Conservation (phyloP, 2,329 filamentous ascomycete species). For the Aspergillus chevalieri region DNA sequence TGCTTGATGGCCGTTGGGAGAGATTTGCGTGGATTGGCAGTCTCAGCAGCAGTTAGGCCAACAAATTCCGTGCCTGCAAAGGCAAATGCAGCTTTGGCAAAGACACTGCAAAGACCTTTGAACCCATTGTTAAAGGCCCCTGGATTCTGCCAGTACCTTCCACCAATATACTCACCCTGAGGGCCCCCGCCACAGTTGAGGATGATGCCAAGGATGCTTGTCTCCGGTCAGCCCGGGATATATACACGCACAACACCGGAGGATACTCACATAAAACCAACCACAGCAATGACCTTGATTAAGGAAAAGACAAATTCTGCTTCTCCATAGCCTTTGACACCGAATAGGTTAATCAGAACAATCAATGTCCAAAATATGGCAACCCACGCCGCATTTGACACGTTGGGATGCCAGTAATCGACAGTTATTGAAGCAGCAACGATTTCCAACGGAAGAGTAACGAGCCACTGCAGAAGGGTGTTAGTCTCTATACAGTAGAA, state of each 20-base stretch:
- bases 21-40: constrained; percentile 57
- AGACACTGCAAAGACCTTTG: constrained; percentile 58
- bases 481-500: too few relatives aligned
- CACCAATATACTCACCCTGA: constrained; percentile 71
- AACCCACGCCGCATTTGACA: constrained; percentile 71
- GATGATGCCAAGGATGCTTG: constrained; percentile 73
- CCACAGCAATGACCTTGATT: constrained; percentile 77
- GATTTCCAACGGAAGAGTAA: constrained; percentile 76
- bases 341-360: constrained; percentile 76
- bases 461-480: constrained; percentile 54
- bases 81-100: constrained; percentile 58
- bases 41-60: constrained; percentile 55
- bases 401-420: constrained; percentile 64
- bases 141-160: constrained; percentile 66
- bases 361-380: constrained; percentile 75
- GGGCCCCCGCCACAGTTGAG: constrained; percentile 77
- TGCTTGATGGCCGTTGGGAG: constrained; percentile 85
- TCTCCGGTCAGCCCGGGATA: too few relatives aligned
- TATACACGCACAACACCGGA: background rate
- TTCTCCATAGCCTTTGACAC: constrained; percentile 82
- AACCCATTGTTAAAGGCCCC: constrained; percentile 68
- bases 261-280: constrained; percentile 71
- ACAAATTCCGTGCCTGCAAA: constrained; percentile 59
- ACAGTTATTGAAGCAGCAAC: constrained; percentile 82
- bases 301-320: constrained; percentile 83